Evolutionary conservation across 2,329 filamentous ascomycete species (phyloP), one percentile per base, ranked within the genome.

Genomic region (Phyllosticta citribraziliensis): DNA sequence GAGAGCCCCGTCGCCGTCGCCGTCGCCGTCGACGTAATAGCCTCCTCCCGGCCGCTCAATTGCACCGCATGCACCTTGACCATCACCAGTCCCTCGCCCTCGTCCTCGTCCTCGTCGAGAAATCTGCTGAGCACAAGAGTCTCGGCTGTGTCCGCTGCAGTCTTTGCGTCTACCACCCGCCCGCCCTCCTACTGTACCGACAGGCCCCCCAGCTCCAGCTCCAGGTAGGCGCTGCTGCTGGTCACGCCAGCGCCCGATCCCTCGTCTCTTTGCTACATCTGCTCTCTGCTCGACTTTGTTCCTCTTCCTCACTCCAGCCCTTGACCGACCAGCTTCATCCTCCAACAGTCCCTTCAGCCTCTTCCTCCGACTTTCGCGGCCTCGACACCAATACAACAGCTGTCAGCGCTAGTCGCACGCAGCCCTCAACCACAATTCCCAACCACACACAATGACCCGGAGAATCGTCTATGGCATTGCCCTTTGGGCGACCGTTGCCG

Each of bases 381-480:
- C 40, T 47, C n/a, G 14, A 47, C 5, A 3, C 1, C 14, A 2
- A 47, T 5, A 47, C 8, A 17, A 47, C 14, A 47, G 40, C 40
- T 47, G 17, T 47, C 40, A 47, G 40, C 40, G 40, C 40, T 47
- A 47, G 40, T 47, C 40, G 40, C 40, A 17, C 14, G 8, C 40
- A 47, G 40, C 40, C n/a, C 40, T 47, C 40, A 17, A 47, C 40
- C 40, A 47, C 40, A 12, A 47, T 47, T 47, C 14, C 40, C 17
- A 47, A 47, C 14, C 40, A 47, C n/a, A 47, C 12, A 61, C 55
- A 54, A 80, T 80, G 78, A 79, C 78, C 64, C 73, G 78, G 40
- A 73, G 74, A 63, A 71, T 77, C 19, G 76, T 81, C 27, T 81
- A 80, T 65, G 76, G 75, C 67, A 71, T 78, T 64, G 78, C 76